Percentiles rank a stretch among this genome's conserved stretches.
Evolutionary conservation across 1,284 basidiomycete genomes (phyloP).

Genomic region (Cutaneotrichosporon sp.): DNA sequence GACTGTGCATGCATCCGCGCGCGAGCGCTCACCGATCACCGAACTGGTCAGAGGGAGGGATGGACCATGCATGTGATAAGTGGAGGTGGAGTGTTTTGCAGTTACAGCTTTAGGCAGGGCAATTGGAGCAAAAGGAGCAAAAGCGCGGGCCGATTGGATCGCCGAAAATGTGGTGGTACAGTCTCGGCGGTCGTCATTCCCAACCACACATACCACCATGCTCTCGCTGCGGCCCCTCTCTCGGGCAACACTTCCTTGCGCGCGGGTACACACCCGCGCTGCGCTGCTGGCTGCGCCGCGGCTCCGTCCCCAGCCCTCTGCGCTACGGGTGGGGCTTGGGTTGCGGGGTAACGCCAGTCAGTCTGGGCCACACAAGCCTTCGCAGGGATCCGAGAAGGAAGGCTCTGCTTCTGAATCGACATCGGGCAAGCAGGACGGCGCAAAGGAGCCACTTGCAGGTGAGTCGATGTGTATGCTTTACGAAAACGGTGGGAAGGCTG

Average conservation of each 20-base stretch:
- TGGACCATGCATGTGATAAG: not conserved
- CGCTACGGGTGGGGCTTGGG: not conserved
- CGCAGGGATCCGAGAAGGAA: not conserved
- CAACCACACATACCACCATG: conserved; percentile 14
- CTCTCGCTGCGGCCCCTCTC: conserved; percentile 10
- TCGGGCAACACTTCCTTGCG: conserved; percentile 5
- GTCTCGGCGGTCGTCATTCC: conserved; percentile 6
- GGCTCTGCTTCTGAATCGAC: not conserved
- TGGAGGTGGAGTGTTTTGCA: not conserved
- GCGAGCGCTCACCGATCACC: not conserved
- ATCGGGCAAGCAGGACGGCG: not conserved
- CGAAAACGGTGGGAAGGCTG: not conserved
- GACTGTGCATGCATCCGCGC: not conserved
- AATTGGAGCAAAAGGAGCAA: not conserved
- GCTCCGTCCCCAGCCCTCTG: not conserved
- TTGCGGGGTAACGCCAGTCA: conserved; percentile 5
- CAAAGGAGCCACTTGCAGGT: conserved; percentile 14
- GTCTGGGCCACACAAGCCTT: conserved; percentile 8
- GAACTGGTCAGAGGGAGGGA: not conserved
- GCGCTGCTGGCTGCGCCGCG: conserved; percentile 6
- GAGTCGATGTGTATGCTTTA: conserved; percentile 2
- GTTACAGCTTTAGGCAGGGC: not conserved
- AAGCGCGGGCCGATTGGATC: not conserved
- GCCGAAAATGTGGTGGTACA: conserved; percentile 6
- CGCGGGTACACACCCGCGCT: not conserved